These are phyloP conservation scores for Daucus carota DNA, from an alignment of 129 eudicot species.

Conservation along the genomic window DH1_v3.0 NC_030388.2:15236501-15237000, in stretches of 20 bases:
- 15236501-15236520: constrained; percentile 47
- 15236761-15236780: background rate
- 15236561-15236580: background rate
- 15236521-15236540: constrained; percentile 46
- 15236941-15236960: background rate
- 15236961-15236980: background rate
- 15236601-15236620: background rate
- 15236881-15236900: background rate
- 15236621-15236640: background rate
- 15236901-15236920: background rate
- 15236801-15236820: background rate
- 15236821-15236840: background rate
- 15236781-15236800: background rate
- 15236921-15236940: background rate
- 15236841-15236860: background rate
- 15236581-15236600: background rate
- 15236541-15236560: constrained; percentile 71
- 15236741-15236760: background rate
- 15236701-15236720: background rate
- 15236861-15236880: background rate
- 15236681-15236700: background rate
- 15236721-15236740: background rate
- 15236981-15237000: background rate
- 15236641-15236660: background rate
- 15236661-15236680: background rate